Conservation (phyloP, 805 yeast genomes). For the Wickerhamomyces strasburgensis region DNA sequence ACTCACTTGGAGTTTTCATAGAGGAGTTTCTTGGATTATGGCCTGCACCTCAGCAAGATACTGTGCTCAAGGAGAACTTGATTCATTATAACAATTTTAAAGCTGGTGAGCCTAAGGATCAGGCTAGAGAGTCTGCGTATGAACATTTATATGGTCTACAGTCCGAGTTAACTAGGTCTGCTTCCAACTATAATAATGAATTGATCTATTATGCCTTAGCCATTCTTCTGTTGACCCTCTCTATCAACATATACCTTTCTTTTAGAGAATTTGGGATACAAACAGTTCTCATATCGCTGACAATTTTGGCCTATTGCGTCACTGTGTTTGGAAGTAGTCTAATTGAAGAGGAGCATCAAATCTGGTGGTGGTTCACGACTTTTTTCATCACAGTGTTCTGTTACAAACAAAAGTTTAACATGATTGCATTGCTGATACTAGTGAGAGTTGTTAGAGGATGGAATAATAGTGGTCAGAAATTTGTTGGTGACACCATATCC, state of each 20-base stretch:
- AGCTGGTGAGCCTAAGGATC: constrained; percentile 29
- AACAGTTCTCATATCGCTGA: constrained; percentile 15
- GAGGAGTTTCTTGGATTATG: constrained; percentile 52
- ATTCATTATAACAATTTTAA: constrained; percentile 47
- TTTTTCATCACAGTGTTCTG: constrained; percentile 17
- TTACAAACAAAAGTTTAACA: constrained; percentile 7
- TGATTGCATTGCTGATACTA: constrained; percentile 22
- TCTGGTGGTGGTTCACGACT: constrained; percentile 78
- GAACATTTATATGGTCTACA: constrained; percentile 35
- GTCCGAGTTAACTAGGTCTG: constrained; percentile 44
- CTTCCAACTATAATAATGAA: constrained; percentile 67
- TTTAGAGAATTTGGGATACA: constrained; percentile 4
- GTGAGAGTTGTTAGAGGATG: constrained; percentile 70
- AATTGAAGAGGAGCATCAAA: constrained; percentile 92
- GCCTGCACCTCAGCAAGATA: constrained; percentile 29
- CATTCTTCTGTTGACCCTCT: constrained; percentile 18
- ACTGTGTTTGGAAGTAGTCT: constrained; percentile 82
- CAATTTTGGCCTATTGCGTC: constrained; percentile 37
- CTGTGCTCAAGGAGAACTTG: constrained; percentile 49
- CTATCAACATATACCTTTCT: constrained; percentile 5
- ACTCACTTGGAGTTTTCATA: constrained; percentile 75
- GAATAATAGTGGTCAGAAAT: constrained; percentile 90
- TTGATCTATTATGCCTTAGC: constrained; percentile 35
- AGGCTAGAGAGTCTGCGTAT: constrained; percentile 12
- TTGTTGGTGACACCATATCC: constrained; percentile 45